Evolutionary conservation across 2,329 filamentous ascomycete species (phyloP), one percentile per base, ranked within the genome.

Genomic region (Parastagonospora nodorum): DNA sequence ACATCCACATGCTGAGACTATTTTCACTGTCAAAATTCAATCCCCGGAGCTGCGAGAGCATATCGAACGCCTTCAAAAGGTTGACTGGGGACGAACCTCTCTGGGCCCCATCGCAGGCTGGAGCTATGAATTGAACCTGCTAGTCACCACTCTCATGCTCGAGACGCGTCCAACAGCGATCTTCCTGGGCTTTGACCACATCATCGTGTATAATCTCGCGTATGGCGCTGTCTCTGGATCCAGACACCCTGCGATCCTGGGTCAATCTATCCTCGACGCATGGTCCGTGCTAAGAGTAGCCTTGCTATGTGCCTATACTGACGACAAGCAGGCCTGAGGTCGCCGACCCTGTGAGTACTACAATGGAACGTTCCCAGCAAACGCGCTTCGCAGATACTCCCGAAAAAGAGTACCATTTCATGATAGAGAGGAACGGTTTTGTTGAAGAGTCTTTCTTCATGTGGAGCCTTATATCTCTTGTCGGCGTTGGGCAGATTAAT

Each of bases 121-220:
- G 55, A 45, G 52, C 12, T 50, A 44, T 45, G 51, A 57, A 14
- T 35, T 57, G 27, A 52, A 49, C 16, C 33, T 41, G 5, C 29
- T 57, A 4, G 39, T 57, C 4, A 55, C 52, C 5, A 55, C 48
- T 9, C 15, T 57, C 16, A 55, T 57, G 48, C 37, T 57, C n/a
- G 55, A 57, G 30, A 55, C 55, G 7, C 55, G 55, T 1, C 55
- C 55, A 4, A 52, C 51, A 2, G 51, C 51, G 14, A 42, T 57
- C 7, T 57, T 57, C 27, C 55, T 57, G 5, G 55, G 55, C n/a
- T 45, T 49, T 4, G 55, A 58, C 29, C 47, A 50, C 24, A 50
- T 44, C n/a, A 48, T 56, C 14, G 24, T 58, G 12, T 56, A 58
- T 37, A 58, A 58, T n/a, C 49, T 53, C 8, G 55, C 55, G 6